Conservation (phyloP, 75 land plant species). For the Ceratopteris richardii region DNA sequence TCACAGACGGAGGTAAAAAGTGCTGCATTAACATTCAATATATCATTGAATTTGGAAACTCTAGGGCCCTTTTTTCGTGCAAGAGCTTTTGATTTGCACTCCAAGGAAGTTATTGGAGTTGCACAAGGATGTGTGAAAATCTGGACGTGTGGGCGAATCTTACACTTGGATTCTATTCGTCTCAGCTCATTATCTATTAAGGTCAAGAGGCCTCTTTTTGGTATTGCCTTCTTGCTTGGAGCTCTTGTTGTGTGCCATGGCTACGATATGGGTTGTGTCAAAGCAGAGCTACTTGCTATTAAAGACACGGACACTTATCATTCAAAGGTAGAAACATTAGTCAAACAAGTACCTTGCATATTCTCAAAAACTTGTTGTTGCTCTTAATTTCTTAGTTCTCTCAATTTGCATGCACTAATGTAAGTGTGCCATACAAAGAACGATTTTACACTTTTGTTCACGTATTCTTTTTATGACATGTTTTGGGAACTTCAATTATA, state of each 20-base stretch:
- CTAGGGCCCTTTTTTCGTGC: conserved; percentile 62
- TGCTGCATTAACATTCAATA: conserved; percentile 28
- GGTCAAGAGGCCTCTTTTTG: conserved; percentile 70
- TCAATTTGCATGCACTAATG: too few relatives aligned
- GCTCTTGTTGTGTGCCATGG: conserved; percentile 75
- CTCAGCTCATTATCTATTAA: conserved; percentile 45
- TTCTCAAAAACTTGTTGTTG: too few relatives aligned
- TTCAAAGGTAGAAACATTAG: conserved; percentile 45
- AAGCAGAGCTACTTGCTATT: conserved; percentile 86
- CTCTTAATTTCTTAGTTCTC: too few relatives aligned
- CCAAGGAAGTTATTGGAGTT: conserved; percentile 47
- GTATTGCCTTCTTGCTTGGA: conserved; percentile 70
- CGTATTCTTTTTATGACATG: too few relatives aligned
- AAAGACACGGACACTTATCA: conserved; percentile 75
- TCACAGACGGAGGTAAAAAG: conserved; percentile 31
- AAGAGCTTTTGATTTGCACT: conserved; percentile 24
- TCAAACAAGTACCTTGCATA: too few relatives aligned
- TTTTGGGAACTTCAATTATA: too few relatives aligned
- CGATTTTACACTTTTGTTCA: too few relatives aligned
- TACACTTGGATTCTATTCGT: conserved; percentile 79
- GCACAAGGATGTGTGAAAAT: conserved; percentile 66
- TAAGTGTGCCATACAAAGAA: too few relatives aligned
- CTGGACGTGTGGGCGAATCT: conserved; percentile 57
- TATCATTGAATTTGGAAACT: conserved; percentile 36
- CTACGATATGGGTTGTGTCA: conserved; percentile 53